Base-by-base conservation (phyloP, 2,329 filamentous ascomycete genomes). In the Venturia pyrina region DNA sequence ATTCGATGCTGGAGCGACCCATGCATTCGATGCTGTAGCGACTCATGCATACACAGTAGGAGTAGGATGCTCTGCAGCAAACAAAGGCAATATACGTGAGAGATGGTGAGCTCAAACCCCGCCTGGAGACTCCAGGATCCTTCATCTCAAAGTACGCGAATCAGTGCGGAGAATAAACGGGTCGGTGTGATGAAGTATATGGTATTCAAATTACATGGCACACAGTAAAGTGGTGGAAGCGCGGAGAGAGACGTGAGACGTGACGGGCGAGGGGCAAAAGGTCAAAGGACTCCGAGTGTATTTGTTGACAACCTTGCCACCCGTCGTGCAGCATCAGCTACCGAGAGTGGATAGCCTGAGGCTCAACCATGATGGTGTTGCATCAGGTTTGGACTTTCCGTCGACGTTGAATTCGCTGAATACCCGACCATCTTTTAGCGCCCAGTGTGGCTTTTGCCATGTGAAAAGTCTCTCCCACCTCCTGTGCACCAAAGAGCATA, bases 251-350 rank as follows among this genome's bases (percentile, higher is more conserved):
- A n/a, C n/a, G n/a, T n/a, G n/a, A 13, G 43, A 44, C 46, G 46
- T 11, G 46, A n/a, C 19, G 13, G 46, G 15, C 21, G 48, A 53
- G 50, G 53, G 53, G 53, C 53, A 37, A 50, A 28, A 7, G 48
- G 10, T 10, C 6, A 19, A 32, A 37, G n/a, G 53, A 21, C 37
- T n/a, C 8, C 13, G 1, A 19, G 53, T 57, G 32, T 34, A 57
- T 57, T 57, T 57, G 53, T 57, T 57, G 53, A 57, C 50, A 10
- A 34, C 50, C 50, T 56, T 56, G 50, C 50, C 50, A 56, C 50
- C 24, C 1, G 10, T 57, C 28, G 13, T 57, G 53, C 53, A 57
- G 53, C 28, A 37, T 24, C 17, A 24, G 53, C 53, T 57, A 19
- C 17, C 28, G 6, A 34, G 13, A 37, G 53, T 57, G 53, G 53